Percentiles rank a stretch among this genome's conserved stretches.
Evolutionary conservation across 2,329 filamentous ascomycete species (phyloP).

Genomic region (Pseudocercospora pini-densiflorae): DNA sequence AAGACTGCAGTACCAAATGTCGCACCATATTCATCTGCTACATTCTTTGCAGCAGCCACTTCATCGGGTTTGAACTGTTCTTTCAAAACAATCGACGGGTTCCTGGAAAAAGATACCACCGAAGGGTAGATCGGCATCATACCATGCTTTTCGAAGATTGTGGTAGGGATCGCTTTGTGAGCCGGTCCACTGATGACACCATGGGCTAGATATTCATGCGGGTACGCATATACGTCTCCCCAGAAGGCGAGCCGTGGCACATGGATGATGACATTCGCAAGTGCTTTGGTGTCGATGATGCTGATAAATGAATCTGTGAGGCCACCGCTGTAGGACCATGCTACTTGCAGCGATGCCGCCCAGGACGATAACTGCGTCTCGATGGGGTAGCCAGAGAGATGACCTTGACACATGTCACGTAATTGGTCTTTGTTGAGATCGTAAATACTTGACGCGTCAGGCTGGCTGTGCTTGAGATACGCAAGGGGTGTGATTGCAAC

Average conservation of each 20-base stretch:
- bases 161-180: no score
- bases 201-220: conserved; percentile 12
- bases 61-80: no score
- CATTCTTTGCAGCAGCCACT: background rate
- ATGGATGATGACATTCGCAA: conserved; percentile 15
- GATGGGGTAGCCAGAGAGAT: background rate
- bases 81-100: no score
- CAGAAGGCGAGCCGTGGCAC: background rate
- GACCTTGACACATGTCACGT: background rate
- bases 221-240: background rate
- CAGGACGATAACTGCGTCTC: conserved; percentile 15
- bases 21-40: background rate
- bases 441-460: background rate
- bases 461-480: background rate
- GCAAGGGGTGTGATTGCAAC: conserved; percentile 12
- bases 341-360: conserved; percentile 4
- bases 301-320: no score
- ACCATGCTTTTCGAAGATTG: no score
- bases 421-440: background rate
- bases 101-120: no score
- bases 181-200: conserved; percentile 11
- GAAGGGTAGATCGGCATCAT: no score
- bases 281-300: conserved; percentile 15
- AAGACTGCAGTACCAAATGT: conserved; percentile 7
- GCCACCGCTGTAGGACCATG: background rate